Evolutionary conservation across 345 rosid species (phyloP).

Genomic region (Syzygium aromaticum): DNA sequence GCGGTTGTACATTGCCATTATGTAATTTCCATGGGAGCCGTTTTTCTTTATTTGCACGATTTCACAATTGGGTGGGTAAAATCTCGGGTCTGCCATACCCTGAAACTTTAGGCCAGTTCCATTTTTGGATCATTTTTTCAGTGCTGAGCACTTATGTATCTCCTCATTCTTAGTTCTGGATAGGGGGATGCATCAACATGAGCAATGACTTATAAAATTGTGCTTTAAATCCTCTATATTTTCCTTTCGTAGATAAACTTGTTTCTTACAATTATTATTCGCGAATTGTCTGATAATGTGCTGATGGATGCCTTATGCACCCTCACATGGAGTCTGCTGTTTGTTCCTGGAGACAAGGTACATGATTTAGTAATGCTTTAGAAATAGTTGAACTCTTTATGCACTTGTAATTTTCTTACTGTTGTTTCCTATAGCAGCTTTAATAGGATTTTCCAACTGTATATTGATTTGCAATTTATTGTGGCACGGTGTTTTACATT

Average conservation of each 20-base stretch:
- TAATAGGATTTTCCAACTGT: not conserved
- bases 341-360: not conserved
- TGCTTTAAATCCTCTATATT: not conserved
- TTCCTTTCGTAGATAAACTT: not conserved
- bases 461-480: not conserved
- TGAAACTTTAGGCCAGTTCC: slow-evolving; percentile 1
- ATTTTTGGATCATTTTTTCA: not conserved
- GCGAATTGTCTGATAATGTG: not conserved
- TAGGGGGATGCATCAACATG: not conserved
- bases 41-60: slow-evolving; percentile 7
- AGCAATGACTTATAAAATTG: not conserved
- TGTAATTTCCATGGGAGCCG: not conserved
- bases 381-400: not conserved
- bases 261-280: not conserved
- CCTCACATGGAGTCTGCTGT: not conserved
- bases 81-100: not conserved
- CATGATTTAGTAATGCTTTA: not conserved
- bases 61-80: slow-evolving; percentile 8
- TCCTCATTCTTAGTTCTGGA: not conserved
- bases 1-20: not conserved
- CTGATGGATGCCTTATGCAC: not conserved
- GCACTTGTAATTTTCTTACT: not conserved
- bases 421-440: not conserved
- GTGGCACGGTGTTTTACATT: not conserved
- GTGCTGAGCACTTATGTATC: not conserved